These are phyloP conservation scores for Sclerotinia minor DNA, from an alignment of 2,329 filamentous ascomycete genomes.

Conservation along the genomic window DNA sequence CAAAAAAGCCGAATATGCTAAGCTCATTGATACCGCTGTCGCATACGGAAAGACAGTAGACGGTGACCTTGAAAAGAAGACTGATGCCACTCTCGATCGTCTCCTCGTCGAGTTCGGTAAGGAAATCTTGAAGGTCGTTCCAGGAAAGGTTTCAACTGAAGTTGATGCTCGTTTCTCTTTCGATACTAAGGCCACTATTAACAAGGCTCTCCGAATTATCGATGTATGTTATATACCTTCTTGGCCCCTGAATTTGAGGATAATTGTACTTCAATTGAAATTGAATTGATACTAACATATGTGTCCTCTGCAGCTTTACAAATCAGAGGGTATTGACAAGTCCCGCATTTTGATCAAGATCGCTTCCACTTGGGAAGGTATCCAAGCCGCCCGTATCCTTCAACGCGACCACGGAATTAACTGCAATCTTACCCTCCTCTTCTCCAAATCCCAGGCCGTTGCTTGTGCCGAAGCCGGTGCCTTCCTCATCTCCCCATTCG, in stretches of 20 bases:
- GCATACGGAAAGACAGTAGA: conserved; percentile 79
- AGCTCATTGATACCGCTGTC: conserved; percentile 83
- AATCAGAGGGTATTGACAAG: conserved; percentile 86
- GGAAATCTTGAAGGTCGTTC: conserved; percentile 95
- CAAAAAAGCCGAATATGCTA: conserved; percentile 96
- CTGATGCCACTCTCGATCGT: conserved; percentile 86
- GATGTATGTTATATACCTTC: conserved; percentile 59
- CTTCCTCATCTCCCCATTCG: conserved; percentile 98
- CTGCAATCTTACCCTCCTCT: conserved; percentile 99
- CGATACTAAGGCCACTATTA: conserved; percentile 84
- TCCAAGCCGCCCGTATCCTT: conserved; percentile 96
- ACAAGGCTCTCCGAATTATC: conserved; percentile 97
- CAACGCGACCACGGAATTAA: conserved; percentile 96
- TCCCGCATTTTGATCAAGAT: conserved; percentile 98
- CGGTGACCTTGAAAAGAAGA: conserved; percentile 71
- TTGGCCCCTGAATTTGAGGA: background rate
- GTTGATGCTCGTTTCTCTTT: conserved; percentile 96
- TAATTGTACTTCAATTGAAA: background rate
- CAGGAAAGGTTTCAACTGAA: conserved; percentile 98
- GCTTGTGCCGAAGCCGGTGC: conserved; percentile 92
- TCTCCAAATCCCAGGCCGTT: conserved; percentile 92
- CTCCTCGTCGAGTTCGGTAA: conserved; percentile 97
- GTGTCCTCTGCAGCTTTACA: conserved; percentile 71
- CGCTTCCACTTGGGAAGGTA: conserved; percentile 98
- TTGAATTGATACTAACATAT: background rate